These are phyloP conservation scores for Chrysoporthe deuterocubensis DNA, from an alignment of 2,329 filamentous ascomycete species.

Conservation along the genomic window DNA sequence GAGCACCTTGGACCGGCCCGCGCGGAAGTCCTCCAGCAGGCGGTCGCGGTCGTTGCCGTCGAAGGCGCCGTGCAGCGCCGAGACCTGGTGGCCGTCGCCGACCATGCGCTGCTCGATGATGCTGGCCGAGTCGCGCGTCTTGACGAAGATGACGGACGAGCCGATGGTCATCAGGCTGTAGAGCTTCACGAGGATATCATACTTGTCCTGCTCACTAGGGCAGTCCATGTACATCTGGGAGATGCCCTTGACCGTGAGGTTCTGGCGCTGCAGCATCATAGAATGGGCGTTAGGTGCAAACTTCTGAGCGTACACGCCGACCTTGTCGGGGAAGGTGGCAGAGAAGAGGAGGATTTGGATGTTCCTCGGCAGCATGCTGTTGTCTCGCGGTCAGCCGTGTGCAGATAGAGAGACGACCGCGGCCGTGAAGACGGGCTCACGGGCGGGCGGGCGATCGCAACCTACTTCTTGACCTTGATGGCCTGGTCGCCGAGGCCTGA, in stretches of 20 bases:
- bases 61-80: slow-evolving; percentile 84
- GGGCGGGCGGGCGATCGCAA: slow-evolving; percentile 26
- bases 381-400: slow-evolving; percentile 9
- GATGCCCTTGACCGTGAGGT: slow-evolving; percentile 95
- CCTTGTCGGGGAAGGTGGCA: slow-evolving; percentile 86
- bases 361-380: slow-evolving; percentile 70
- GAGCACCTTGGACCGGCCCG: slow-evolving; percentile 87
- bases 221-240: slow-evolving; percentile 98
- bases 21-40: slow-evolving; percentile 85
- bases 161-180: slow-evolving; percentile 97
- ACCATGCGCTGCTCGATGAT: slow-evolving; percentile 87
- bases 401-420: not conserved
- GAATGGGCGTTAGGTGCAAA: slow-evolving; percentile 88
- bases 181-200: slow-evolving; percentile 84
- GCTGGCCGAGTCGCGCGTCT: slow-evolving; percentile 83
- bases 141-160: slow-evolving; percentile 97
- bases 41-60: slow-evolving; percentile 83
- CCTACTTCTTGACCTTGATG: slow-evolving; percentile 82
- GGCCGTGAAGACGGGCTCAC: not conserved
- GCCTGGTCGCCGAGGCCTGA: slow-evolving; percentile 96
- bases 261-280: slow-evolving; percentile 85
- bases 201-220: slow-evolving; percentile 79
- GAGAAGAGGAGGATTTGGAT: slow-evolving; percentile 96
- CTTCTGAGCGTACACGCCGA: slow-evolving; percentile 78
- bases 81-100: slow-evolving; percentile 88